phyloP scores from a whole-genome alignment of 257 asterid species.

The Forsythia suspensa region DNA sequence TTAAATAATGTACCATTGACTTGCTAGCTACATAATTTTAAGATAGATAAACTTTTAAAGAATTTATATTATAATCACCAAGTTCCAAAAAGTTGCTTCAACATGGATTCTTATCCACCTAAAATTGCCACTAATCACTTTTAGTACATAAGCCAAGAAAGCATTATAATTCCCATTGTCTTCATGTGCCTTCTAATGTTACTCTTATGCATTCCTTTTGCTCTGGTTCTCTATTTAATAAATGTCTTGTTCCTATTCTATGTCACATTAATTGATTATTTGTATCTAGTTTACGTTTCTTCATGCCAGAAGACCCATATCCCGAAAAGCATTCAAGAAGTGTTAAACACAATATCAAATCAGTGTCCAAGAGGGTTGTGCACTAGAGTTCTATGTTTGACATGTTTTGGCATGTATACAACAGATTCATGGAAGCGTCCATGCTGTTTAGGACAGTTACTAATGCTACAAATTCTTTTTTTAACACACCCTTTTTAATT shows the following conservation, averaged over 20 bases:
- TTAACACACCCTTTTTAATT: background rate
- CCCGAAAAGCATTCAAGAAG: background rate
- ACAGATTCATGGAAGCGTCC: background rate
- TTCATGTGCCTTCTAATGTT: background rate
- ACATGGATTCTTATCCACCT: background rate
- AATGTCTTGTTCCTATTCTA: background rate
- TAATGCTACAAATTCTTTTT: background rate
- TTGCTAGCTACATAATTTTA: background rate
- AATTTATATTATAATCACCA: background rate
- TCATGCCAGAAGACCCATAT: background rate
- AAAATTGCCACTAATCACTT: background rate
- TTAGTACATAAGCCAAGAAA: background rate
- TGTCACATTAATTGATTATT: background rate
- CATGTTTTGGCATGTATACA: background rate
- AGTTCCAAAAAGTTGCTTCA: background rate
- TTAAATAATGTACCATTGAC: background rate
- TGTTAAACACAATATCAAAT: background rate
- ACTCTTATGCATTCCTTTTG: background rate
- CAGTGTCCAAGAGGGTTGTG: background rate
- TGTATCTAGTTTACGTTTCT: background rate
- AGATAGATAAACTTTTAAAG: background rate
- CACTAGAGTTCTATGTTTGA: background rate
- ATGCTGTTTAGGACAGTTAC: no score
- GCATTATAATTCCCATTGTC: background rate
- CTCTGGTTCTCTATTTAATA: background rate